Evolutionary conservation across 768 basidiomycete species (phyloP), one percentile per base, ranked within the genome.

Genomic region (Tricholoma hemisulphureum): DNA sequence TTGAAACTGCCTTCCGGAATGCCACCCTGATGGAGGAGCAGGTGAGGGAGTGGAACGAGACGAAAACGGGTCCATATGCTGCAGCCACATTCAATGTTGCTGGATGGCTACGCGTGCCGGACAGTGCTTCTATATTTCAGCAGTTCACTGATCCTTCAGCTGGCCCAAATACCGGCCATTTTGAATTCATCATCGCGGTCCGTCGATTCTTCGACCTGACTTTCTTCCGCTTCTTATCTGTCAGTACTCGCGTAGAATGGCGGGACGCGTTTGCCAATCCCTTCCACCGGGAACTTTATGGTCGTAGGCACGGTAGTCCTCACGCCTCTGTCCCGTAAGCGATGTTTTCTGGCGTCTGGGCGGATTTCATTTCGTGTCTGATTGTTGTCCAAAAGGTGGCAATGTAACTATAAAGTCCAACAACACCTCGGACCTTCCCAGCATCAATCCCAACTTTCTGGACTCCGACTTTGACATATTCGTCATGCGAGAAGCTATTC

Each of bases 361-460:
- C 14, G 31, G 26, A n/a, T n/a, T 32, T 41, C 14, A 9, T 39
- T 37, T 39, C 21, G 16, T 39, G 23, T 37, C 51, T 23, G 26
- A 37, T 37, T 35, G 6, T 21, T 37, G 32, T 28, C 24, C 45
- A 11, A n/a, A 46, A 67, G 72, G 73, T 24, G 73, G 73, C 3
- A 57, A 58, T 16, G 59, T 73, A 11, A 60, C 67, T 2, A 63
- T 81, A 58, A 75, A 66, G 51, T 77, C 79, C 11, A 74, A 64
- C 16, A 67, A 75, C 61, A 71, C 79, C 14, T 83, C 82, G 67
- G 72, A 71, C 50, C 54, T 64, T 18, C 82, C 83, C 1, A 45
- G 65, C n/a, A 77, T 84, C 67, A 75, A 84, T 62, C 80, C 80
- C 2, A 75, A 77, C 58, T 79, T 83, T 69, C 71, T 79, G 32